phyloP scores from a whole-genome alignment of 768 basidiomycete species.

The Pulveroboletus sp. region DNA sequence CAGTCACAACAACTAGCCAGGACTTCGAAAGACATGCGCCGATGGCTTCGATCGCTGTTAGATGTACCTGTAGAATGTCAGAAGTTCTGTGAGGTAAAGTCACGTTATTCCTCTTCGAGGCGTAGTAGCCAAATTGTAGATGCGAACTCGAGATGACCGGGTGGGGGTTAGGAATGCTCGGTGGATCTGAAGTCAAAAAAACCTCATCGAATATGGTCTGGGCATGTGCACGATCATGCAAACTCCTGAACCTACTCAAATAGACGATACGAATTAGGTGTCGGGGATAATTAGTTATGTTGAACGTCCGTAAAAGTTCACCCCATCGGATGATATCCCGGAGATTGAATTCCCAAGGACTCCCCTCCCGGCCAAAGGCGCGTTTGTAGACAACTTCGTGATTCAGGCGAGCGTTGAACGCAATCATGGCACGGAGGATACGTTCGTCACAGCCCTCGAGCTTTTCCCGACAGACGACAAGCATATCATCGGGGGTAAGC shows the following conservation, averaged over 20 bases:
- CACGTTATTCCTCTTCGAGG: conserved; percentile 29
- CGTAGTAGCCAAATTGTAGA: conserved; percentile 66
- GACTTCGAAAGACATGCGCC: conserved; percentile 66
- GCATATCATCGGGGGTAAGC: conserved; percentile 69
- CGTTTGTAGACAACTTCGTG: conserved; percentile 59
- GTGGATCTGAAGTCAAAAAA: conserved; percentile 37
- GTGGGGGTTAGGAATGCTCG: conserved; percentile 36
- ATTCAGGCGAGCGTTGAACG: conserved; percentile 70
- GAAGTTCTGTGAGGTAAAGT: conserved; percentile 38
- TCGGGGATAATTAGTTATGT: conserved; percentile 43
- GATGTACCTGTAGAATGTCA: conserved; percentile 56
- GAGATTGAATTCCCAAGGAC: conserved; percentile 98
- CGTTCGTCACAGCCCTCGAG: conserved; percentile 57
- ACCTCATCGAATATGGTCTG: conserved; percentile 48
- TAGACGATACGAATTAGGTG: conserved; percentile 71
- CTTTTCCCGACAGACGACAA: conserved; percentile 69
- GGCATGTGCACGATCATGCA: conserved; percentile 57
- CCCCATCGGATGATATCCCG: conserved; percentile 93
- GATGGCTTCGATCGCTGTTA: conserved; percentile 68
- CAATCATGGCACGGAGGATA: conserved; percentile 68
- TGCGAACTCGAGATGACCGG: conserved; percentile 37
- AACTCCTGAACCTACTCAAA: conserved; percentile 77
- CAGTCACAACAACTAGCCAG: conserved; percentile 89
- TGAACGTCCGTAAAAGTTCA: conserved; percentile 40
- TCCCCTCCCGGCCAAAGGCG: conserved; percentile 70